Conservation (phyloP, 2,329 filamentous ascomycete species). For the Didymella arachidicola region DNA sequence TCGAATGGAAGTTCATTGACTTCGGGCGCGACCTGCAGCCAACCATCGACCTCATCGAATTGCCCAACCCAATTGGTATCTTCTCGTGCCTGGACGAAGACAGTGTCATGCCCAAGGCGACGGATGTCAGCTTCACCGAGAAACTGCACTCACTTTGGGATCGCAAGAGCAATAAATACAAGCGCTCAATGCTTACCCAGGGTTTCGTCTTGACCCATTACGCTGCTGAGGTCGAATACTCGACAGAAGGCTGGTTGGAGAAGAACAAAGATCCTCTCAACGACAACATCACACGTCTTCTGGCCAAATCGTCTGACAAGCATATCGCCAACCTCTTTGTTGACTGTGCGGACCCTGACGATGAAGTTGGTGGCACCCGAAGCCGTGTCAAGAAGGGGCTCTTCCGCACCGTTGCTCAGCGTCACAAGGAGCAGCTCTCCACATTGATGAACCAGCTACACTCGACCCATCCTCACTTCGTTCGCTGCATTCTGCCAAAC, state of each 20-base stretch:
- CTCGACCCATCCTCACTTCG: slow-evolving; percentile 97
- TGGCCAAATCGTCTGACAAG: slow-evolving; percentile 80
- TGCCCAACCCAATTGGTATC: slow-evolving; percentile 96
- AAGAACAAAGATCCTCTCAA: slow-evolving; percentile 99
- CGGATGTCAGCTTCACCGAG: slow-evolving; percentile 95
- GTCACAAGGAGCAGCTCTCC: slow-evolving; percentile 98
- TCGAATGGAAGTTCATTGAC: slow-evolving; percentile 99
- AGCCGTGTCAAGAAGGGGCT: slow-evolving; percentile 96
- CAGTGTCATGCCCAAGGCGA: slow-evolving; percentile 98
- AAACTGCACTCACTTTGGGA: slow-evolving; percentile 98
- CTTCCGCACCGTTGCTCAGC: slow-evolving; percentile 94
- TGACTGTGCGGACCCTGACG: slow-evolving; percentile 85
- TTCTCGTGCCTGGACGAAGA: slow-evolving; percentile 98
- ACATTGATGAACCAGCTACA: slow-evolving; percentile 93
- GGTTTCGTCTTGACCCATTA: slow-evolving; percentile 98
- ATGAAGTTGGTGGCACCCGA: slow-evolving; percentile 70
- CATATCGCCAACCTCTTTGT: slow-evolving; percentile 86
- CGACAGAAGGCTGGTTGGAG: slow-evolving; percentile 92
- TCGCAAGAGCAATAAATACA: slow-evolving; percentile 92
- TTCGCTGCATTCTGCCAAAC: slow-evolving; percentile 96
- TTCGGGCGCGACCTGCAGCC: slow-evolving; percentile 97
- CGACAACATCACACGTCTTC: slow-evolving; percentile 90
- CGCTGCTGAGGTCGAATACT: slow-evolving; percentile 96
- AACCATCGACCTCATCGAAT: slow-evolving; percentile 95
- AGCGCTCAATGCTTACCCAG: slow-evolving; percentile 83